These are phyloP conservation scores for Diaporthe velutina DNA, from an alignment of 2,329 filamentous ascomycete species.

Conservation along the genomic window DNA sequence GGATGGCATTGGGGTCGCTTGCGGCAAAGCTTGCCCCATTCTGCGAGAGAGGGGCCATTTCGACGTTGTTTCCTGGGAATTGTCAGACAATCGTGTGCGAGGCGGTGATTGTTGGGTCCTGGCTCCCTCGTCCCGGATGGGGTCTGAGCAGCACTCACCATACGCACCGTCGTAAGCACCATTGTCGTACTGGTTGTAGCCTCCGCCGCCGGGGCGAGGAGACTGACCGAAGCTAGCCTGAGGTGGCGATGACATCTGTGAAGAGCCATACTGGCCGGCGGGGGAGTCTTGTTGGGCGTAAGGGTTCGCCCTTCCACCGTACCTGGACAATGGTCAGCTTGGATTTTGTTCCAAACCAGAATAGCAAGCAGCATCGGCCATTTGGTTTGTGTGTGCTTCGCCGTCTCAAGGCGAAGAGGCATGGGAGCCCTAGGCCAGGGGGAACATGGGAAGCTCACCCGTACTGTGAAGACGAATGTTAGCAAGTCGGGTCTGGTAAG, in stretches of 20 bases:
- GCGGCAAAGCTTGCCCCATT: constrained; percentile 61
- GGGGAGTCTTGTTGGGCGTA: constrained; percentile 65
- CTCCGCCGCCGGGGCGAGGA: constrained; percentile 38
- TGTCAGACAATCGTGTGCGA: background rate
- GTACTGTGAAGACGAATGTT: constrained; percentile 63
- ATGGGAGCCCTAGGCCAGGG: background rate
- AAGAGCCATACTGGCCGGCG: constrained; percentile 53
- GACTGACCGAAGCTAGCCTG: constrained; percentile 32
- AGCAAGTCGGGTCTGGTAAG: constrained; percentile 43
- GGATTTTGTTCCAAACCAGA: no score
- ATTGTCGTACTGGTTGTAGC: constrained; percentile 11
- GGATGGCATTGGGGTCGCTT: constrained; percentile 78
- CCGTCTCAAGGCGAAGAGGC: background rate
- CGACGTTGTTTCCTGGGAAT: constrained; percentile 63
- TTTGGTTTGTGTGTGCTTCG: background rate
- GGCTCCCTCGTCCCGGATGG: background rate
- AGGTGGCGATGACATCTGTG: constrained; percentile 22
- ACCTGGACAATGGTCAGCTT: constrained; percentile 59
- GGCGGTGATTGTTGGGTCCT: background rate
- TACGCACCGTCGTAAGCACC: constrained; percentile 23
- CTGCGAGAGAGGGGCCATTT: constrained; percentile 77
- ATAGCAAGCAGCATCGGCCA: background rate
- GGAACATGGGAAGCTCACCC: constrained; percentile 58
- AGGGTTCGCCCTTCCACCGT: constrained; percentile 68
- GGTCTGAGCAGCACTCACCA: constrained; percentile 6